Evolutionary conservation across 306 rosid genomes (phyloP).

Genomic region (Cotoneaster glaucophyllus): DNA sequence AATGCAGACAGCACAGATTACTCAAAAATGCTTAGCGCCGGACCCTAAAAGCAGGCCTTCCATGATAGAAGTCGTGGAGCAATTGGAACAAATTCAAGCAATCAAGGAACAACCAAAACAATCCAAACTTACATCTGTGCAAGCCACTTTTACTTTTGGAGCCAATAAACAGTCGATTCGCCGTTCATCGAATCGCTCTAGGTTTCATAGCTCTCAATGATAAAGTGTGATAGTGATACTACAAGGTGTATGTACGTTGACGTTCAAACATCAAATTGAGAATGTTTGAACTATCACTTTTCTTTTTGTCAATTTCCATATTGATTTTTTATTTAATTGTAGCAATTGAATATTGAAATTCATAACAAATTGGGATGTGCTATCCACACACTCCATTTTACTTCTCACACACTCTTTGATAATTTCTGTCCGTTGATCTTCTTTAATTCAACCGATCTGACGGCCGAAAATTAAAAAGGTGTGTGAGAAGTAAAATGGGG

Average conservation of each 20-base stretch:
- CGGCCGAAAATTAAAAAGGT: no score
- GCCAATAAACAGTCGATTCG: neutral
- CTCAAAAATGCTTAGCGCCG: conserved; percentile 49
- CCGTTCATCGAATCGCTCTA: neutral
- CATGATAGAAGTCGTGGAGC: conserved; percentile 63
- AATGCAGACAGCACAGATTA: conserved; percentile 35
- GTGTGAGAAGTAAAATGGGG: no score
- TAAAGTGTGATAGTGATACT: neutral
- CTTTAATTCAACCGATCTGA: no score
- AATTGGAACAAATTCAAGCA: conserved; percentile 48
- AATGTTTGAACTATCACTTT: neutral
- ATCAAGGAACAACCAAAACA: conserved; percentile 26
- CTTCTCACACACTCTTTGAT: no score
- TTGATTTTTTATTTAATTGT: neutral
- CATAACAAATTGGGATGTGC: conserved; percentile 1
- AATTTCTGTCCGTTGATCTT: no score
- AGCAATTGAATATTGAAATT: neutral
- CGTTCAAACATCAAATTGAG: neutral
- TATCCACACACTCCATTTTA: no score
- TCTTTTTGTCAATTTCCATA: neutral
- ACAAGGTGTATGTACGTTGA: neutral
- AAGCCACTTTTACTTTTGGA: neutral
- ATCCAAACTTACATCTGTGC: conserved; percentile 5
- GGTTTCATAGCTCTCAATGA: conserved; percentile 12
- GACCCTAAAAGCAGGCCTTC: conserved; percentile 68